A percentile compares a stretch with the other conserved stretches of the same genome.
Evolutionary conservation across 805 yeast species (phyloP).

Genomic region (Starmerella vaccinii): DNA sequence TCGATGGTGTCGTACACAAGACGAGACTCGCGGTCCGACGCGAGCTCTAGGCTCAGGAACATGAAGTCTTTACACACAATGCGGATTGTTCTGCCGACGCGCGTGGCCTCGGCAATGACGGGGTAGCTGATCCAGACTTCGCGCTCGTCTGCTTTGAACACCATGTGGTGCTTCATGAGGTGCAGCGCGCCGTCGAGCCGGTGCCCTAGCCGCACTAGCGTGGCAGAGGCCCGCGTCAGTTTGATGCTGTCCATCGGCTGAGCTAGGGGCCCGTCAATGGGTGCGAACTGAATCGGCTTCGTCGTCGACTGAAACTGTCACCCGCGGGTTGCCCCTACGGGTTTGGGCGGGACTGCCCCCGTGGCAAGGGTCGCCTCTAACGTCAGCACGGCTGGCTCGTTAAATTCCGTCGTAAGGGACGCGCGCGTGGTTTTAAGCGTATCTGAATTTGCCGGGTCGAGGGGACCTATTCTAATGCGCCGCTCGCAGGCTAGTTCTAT

Average conservation of each 20-base stretch:
- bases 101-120: constrained; percentile 43
- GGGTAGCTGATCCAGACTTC: constrained; percentile 94
- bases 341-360: not conserved
- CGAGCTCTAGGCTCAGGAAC: constrained; percentile 66
- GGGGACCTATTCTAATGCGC: too few relatives aligned
- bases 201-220: constrained; percentile 49
- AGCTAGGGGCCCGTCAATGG: constrained; percentile 2
- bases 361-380: not conserved
- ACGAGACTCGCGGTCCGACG: constrained; percentile 44
- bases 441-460: too few relatives aligned
- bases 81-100: constrained; percentile 37
- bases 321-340: not conserved
- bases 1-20: constrained; percentile 67
- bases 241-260: constrained; percentile 20
- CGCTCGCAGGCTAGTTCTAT: too few relatives aligned
- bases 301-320: not conserved
- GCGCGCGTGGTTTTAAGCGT: too few relatives aligned
- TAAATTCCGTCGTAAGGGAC: too few relatives aligned
- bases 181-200: constrained; percentile 52
- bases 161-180: constrained; percentile 65
- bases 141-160: constrained; percentile 39
- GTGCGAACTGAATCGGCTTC: not conserved
- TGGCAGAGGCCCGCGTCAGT: constrained; percentile 31
- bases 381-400: not conserved
- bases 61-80: constrained; percentile 78